Evolutionary conservation across 345 rosid species (phyloP).

Genomic region (Lepidium aucheri): DNA sequence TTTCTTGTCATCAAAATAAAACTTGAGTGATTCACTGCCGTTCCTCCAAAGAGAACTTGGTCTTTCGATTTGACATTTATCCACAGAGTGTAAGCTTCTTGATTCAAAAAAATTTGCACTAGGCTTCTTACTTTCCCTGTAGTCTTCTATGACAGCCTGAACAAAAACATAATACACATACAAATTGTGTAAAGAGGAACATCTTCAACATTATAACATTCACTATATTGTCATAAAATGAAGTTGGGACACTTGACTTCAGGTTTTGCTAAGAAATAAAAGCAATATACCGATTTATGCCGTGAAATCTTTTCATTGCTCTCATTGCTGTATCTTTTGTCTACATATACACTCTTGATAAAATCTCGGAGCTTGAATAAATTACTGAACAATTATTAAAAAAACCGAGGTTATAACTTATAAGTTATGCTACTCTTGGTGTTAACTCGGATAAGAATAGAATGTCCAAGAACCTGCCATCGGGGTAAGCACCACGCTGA

Average conservation of each 20-base stretch:
- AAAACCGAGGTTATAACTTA: conserved; percentile 17
- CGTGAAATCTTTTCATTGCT: conserved; percentile 36
- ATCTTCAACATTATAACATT: not conserved
- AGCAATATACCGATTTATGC: conserved; percentile 44
- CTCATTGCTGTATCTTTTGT: conserved; percentile 51
- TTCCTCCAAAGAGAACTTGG: conserved; percentile 32
- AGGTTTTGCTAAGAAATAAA: not conserved
- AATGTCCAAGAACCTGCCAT: conserved; percentile 55
- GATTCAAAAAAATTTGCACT: conserved; percentile 29
- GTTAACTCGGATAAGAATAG: not conserved
- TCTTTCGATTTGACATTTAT: conserved; percentile 34
- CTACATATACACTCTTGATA: conserved; percentile 81
- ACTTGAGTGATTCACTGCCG: conserved; percentile 33
- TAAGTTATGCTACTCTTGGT: conserved; percentile 10
- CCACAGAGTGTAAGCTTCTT: conserved; percentile 36
- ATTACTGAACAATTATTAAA: conserved; percentile 45
- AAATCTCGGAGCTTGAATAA: conserved; percentile 62
- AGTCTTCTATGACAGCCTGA: conserved; percentile 43
- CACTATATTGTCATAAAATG: not conserved
- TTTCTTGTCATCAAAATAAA: conserved; percentile 47
- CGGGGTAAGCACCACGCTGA: conserved; percentile 60
- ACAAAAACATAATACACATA: not conserved
- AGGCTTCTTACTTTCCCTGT: conserved; percentile 32
- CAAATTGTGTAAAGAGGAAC: not conserved
- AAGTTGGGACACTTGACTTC: not conserved